phyloP scores from a whole-genome alignment of 2,329 filamentous ascomycete genomes.

The Phialophora verrucosa region DNA sequence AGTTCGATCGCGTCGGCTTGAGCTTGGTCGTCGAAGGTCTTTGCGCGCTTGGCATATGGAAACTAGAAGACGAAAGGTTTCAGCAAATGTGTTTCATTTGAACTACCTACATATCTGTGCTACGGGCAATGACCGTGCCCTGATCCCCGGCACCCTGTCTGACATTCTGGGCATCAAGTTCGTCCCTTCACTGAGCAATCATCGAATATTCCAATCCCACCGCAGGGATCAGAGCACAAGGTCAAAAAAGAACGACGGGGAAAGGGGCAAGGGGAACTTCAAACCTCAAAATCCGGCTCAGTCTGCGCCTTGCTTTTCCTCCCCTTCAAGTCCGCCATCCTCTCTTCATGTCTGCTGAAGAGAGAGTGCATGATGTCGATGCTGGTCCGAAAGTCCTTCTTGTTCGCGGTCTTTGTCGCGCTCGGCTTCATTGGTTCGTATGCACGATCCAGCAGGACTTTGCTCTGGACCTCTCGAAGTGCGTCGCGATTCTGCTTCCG shows the following conservation, averaged over 20 bases:
- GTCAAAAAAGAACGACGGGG: slow-evolving; percentile 40
- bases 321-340: slow-evolving; percentile 57
- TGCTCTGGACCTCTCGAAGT: slow-evolving; percentile 68
- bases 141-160: slow-evolving; percentile 35
- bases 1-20: slow-evolving; percentile 58
- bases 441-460: slow-evolving; percentile 59
- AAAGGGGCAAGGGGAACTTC: slow-evolving; percentile 58
- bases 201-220: neutral
- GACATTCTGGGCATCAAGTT: slow-evolving; percentile 20
- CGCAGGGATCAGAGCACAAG: slow-evolving; percentile 25
- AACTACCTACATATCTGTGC: slow-evolving; percentile 50
- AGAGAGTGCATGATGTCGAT: slow-evolving; percentile 97
- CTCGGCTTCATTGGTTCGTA: slow-evolving; percentile 40
- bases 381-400: slow-evolving; percentile 77
- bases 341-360: slow-evolving; percentile 70
- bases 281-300: slow-evolving; percentile 82
- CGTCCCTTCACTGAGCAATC: neutral
- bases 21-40: slow-evolving; percentile 62
- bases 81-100: slow-evolving; percentile 49
- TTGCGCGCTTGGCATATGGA: slow-evolving; percentile 81
- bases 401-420: slow-evolving; percentile 36
- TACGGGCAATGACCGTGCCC: slow-evolving; percentile 32
- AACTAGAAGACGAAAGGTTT: slow-evolving; percentile 65
- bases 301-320: slow-evolving; percentile 60
- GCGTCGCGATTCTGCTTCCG: slow-evolving; percentile 86